A percentile compares a stretch with the other conserved stretches of the same genome.
phyloP scores from a whole-genome alignment of 202 grass and related monocot genomes.

The Bolboschoenoplectus hybrid region DNA sequence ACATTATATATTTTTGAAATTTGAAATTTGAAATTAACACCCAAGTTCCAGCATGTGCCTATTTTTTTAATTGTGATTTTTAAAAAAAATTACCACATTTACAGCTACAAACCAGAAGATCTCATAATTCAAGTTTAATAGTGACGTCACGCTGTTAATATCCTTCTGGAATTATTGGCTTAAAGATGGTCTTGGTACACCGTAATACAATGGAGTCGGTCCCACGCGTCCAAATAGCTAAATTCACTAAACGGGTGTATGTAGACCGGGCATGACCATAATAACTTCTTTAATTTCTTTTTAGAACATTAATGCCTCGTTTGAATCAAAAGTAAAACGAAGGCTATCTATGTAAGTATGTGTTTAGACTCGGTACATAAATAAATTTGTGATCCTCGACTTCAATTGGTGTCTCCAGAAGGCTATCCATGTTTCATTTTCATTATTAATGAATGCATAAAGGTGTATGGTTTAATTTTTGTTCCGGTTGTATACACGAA shows the following conservation, averaged over 20 bases:
- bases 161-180: not conserved
- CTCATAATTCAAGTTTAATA: not conserved
- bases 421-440: too few species aligned
- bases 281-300: not conserved
- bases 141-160: conserved; percentile 11
- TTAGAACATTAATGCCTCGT: conserved; percentile 1
- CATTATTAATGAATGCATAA: too few species aligned
- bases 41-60: not conserved
- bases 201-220: not conserved
- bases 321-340: conserved; percentile 4
- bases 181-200: not conserved
- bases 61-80: not conserved
- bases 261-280: not conserved
- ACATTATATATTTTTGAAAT: not conserved
- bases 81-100: not conserved
- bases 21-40: not conserved
- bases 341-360: not conserved
- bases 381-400: not conserved
- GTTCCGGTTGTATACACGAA: too few species aligned
- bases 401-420: not conserved
- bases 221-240: not conserved
- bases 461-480: too few species aligned
- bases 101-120: conserved; percentile 9
- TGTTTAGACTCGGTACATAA: not conserved
- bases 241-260: not conserved